Percentiles rank a stretch among this genome's conserved stretches.
Conservation (phyloP, 148 eudicot genomes). For the Fagopyrum tataricum region DNA sequence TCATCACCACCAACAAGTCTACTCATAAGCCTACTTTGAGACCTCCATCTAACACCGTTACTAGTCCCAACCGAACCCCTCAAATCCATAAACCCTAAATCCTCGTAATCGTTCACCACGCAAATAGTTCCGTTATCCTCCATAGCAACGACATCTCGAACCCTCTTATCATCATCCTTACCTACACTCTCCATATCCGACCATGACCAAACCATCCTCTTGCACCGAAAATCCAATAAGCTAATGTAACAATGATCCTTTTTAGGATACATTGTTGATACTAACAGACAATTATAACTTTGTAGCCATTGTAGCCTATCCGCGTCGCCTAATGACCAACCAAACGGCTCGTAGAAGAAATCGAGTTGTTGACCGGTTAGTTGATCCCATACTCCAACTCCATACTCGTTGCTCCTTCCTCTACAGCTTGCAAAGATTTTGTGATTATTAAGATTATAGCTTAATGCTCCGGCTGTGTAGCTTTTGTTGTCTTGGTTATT, state of each 20-base stretch:
- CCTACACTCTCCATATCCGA: slow-evolving; percentile 29
- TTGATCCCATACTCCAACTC: slow-evolving; percentile 86
- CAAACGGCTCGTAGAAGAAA: slow-evolving; percentile 72
- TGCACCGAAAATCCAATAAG: slow-evolving; percentile 62
- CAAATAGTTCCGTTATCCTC: slow-evolving; percentile 56
- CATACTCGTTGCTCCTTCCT: slow-evolving; percentile 84
- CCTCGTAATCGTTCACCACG: slow-evolving; percentile 85
- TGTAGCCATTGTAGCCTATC: slow-evolving; percentile 77
- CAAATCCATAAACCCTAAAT: slow-evolving; percentile 79
- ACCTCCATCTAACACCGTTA: slow-evolving; percentile 70
- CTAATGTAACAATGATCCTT: slow-evolving; percentile 87
- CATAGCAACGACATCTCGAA: slow-evolving; percentile 78
- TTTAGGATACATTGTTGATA: slow-evolving; percentile 74
- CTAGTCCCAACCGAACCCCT: slow-evolving; percentile 37
- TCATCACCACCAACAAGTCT: slow-evolving; percentile 51
- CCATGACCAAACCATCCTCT: slow-evolving; percentile 82
- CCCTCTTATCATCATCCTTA: slow-evolving; percentile 46
- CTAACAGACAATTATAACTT: slow-evolving; percentile 52
- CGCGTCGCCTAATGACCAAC: slow-evolving; percentile 89
- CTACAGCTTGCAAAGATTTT: slow-evolving; percentile 74
- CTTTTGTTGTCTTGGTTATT: slow-evolving; percentile 48
- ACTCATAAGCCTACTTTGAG: slow-evolving; percentile 59
- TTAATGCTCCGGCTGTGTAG: slow-evolving; percentile 79
- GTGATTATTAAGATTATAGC: slow-evolving; percentile 26
- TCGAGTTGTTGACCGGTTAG: slow-evolving; percentile 71